Percentiles rank a stretch among this genome's conserved stretches.
These are phyloP conservation scores for Cochlearia excelsa DNA, from an alignment of 345 rosid genomes.

Conservation along the genomic window DNA sequence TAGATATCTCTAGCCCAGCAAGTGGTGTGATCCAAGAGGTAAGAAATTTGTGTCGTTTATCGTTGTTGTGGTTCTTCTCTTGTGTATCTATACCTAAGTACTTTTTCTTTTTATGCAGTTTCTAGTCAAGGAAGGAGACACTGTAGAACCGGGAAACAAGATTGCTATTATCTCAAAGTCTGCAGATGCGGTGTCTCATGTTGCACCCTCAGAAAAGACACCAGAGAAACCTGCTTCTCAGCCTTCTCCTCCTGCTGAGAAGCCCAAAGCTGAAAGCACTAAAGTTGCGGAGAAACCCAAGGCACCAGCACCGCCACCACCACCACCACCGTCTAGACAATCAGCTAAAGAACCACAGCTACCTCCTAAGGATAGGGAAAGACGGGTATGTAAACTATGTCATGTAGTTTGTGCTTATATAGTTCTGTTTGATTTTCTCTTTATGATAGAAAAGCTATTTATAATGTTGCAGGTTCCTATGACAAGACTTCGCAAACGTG, in stretches of 20 bases:
- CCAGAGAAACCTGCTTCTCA: constrained; percentile 47
- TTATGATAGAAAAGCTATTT: constrained; percentile 3
- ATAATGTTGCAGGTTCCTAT: constrained; percentile 67
- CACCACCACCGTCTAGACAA: constrained; percentile 45
- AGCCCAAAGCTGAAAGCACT: constrained; percentile 46
- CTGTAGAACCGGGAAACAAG: constrained; percentile 82
- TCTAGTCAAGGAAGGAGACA: constrained; percentile 87
- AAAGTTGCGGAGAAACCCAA: constrained; percentile 48
- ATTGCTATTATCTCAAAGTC: constrained; percentile 80
- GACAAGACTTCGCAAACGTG: constrained; percentile 93
- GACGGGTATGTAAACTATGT: constrained; percentile 54
- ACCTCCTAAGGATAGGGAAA: constrained; percentile 94
- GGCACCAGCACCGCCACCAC: constrained; percentile 43
- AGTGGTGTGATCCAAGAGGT: constrained; percentile 74
- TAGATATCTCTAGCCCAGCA: constrained; percentile 76
- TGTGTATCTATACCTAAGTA: background rate
- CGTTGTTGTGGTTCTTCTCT: background rate
- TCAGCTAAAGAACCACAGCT: constrained; percentile 84
- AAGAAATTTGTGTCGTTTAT: constrained; percentile 22
- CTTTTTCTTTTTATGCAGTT: constrained; percentile 37
- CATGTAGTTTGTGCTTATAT: background rate
- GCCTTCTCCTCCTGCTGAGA: constrained; percentile 50
- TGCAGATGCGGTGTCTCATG: constrained; percentile 69
- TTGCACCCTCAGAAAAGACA: constrained; percentile 63
- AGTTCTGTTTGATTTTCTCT: background rate